phyloP scores from a whole-genome alignment of 352 stramenopile species.

The Globisporangium alternatum region DNA sequence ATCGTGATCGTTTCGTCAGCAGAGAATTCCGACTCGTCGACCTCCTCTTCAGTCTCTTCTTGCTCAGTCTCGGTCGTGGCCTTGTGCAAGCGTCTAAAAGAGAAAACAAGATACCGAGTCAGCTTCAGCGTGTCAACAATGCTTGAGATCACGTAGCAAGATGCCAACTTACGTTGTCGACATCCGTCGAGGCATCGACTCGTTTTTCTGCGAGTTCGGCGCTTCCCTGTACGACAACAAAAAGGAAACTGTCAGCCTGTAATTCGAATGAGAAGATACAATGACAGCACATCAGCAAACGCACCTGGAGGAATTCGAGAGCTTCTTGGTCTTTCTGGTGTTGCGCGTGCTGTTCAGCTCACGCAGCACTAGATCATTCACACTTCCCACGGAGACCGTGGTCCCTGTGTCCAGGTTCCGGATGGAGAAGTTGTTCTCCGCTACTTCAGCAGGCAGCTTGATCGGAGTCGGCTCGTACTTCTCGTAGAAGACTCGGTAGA shows the following conservation, averaged over 20 bases:
- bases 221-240: slow-evolving; percentile 31
- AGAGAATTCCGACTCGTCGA: slow-evolving; percentile 44
- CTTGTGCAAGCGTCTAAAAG: not conserved
- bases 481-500: slow-evolving; percentile 87
- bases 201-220: slow-evolving; percentile 49
- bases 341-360: slow-evolving; percentile 59
- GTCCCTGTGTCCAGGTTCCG: slow-evolving; percentile 82
- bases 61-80: slow-evolving; percentile 25
- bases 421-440: slow-evolving; percentile 70
- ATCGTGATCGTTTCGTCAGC: slow-evolving; percentile 70
- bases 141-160: not conserved
- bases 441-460: slow-evolving; percentile 43
- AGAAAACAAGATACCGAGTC: not conserved
- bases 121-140: not conserved
- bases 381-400: slow-evolving; percentile 67
- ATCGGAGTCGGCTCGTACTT: slow-evolving; percentile 81
- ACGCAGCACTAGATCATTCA: slow-evolving; percentile 77
- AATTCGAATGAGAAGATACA: not conserved
- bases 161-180: slow-evolving; percentile 62
- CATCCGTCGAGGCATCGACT: slow-evolving; percentile 37
- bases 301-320: slow-evolving; percentile 62
- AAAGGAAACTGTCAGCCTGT: slow-evolving; percentile 5
- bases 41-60: slow-evolving; percentile 46
- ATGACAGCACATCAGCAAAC: not conserved
- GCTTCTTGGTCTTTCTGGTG: slow-evolving; percentile 45